Conservation (phyloP, 345 rosid genomes). For the Eucalyptus melliodora region DNA sequence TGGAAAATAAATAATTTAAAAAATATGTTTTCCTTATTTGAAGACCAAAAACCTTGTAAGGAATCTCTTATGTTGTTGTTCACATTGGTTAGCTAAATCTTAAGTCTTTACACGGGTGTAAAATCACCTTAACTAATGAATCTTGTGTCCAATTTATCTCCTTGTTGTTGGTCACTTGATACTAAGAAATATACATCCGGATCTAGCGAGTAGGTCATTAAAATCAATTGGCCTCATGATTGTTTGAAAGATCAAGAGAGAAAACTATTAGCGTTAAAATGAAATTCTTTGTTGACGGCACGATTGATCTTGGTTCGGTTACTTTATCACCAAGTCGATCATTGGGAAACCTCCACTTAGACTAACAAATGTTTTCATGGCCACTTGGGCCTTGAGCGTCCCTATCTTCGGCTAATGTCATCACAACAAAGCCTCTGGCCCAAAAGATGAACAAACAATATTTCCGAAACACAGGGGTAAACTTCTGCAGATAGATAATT, state of each 20-base stretch:
- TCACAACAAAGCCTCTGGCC: neutral
- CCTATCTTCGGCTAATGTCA: neutral
- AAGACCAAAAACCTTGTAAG: neutral
- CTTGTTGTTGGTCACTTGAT: neutral
- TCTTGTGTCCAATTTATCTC: neutral
- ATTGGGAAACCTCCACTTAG: neutral
- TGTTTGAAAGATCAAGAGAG: neutral
- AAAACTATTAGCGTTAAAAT: neutral
- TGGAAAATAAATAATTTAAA: rapidly evolving
- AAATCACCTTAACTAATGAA: neutral
- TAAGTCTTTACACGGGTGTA: neutral
- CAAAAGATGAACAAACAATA: neutral
- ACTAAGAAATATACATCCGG: neutral
- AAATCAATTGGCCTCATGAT: neutral
- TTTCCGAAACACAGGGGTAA: neutral
- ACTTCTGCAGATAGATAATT: neutral
- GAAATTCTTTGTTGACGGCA: neutral
- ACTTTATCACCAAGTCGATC: neutral
- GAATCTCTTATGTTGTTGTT: neutral
- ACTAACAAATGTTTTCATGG: neutral
- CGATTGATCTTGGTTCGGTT: neutral
- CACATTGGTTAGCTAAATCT: neutral
- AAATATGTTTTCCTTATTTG: neutral
- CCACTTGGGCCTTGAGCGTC: neutral
- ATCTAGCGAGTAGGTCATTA: neutral